Base-by-base conservation (phyloP, 2,329 filamentous ascomycete genomes). In the Truncatella angustata region DNA sequence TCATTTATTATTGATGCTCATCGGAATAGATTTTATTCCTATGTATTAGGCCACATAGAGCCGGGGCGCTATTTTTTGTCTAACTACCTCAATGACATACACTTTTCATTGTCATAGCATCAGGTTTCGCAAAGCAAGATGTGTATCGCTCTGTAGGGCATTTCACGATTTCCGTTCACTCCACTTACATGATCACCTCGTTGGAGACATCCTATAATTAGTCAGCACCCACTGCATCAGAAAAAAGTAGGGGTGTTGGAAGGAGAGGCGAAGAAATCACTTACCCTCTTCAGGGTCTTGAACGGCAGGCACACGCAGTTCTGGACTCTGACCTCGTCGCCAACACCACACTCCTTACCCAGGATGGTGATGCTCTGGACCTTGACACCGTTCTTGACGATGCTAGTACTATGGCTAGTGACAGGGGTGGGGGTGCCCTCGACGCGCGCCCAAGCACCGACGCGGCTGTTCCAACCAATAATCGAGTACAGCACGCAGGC, bases 351-450 rank as follows among this genome's bases (percentile, higher is more conserved):
- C 72, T 99, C 94, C 79, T 97, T 97, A 68, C 93, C 93, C 57
- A 99, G 73, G 60, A 97, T 99, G 43, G 93, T 97, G 67, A 97
- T 94, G 71, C 91, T 96, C 79, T 97, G 94, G 48, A 99, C 94
- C 80, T 97, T 97, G 72, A 97, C 86, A 48, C 94, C 94, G 66
- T 97, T 96, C 84, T 97, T 97, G 72, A 97, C 81, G 64, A 97
- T 91, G 73, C 88, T 96, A 12, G 93, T 97, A 50, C 85, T 89
- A 76, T 97, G 93, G 76, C 88, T 96, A 49, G 82, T 86, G 51
- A 90, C 85, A 0, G 92, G 88, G 14, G 89, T 95, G 1, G 93
- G 92, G 1, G 91, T 96, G 50, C 94, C 94, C 73, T 99, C 94
- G 23, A 99, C 93, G 69, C 94, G 88, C 49, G 94, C 92, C 94